A percentile compares a stretch with the other conserved stretches of the same genome.
Evolutionary conservation across 352 stramenopile species (phyloP).

Genomic region (Pythium monospermum): DNA sequence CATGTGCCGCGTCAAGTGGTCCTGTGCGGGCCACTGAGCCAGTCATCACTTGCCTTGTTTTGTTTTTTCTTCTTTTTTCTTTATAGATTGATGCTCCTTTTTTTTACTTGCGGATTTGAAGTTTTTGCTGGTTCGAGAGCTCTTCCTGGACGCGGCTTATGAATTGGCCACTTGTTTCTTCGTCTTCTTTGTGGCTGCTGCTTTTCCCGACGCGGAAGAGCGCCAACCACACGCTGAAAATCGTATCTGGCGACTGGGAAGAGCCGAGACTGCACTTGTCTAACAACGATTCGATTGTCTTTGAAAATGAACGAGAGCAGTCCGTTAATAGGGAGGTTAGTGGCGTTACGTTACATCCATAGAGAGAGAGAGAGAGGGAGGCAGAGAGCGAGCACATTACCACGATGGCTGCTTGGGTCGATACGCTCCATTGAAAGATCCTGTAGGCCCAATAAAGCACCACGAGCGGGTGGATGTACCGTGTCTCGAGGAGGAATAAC

Average conservation of each 20-base stretch:
- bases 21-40: constrained; percentile 52
- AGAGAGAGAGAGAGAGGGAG: too few species aligned
- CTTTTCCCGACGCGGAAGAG: constrained; percentile 45
- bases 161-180: constrained; percentile 26
- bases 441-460: constrained; percentile 63
- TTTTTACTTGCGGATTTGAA: constrained; percentile 35
- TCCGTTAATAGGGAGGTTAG: too few species aligned
- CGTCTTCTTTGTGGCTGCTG: not conserved
- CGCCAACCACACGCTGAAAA: constrained; percentile 55
- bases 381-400: too few species aligned
- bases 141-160: constrained; percentile 38
- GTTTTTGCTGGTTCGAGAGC: constrained; percentile 43
- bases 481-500: constrained; percentile 45
- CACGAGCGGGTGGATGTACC: constrained; percentile 61
- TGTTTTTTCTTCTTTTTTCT: not conserved
- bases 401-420: constrained; percentile 43
- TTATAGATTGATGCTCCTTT: not conserved
- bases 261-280: constrained; percentile 51
- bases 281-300: constrained; percentile 67
- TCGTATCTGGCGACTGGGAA: constrained; percentile 39
- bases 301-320: not conserved
- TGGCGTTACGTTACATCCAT: too few species aligned
- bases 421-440: constrained; percentile 65
- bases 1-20: constrained; percentile 63
- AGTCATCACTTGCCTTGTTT: not conserved